These are phyloP conservation scores for Golovinomyces cichoracearum DNA, from an alignment of 2,329 filamentous ascomycete species.

Conservation along the genomic window DNA sequence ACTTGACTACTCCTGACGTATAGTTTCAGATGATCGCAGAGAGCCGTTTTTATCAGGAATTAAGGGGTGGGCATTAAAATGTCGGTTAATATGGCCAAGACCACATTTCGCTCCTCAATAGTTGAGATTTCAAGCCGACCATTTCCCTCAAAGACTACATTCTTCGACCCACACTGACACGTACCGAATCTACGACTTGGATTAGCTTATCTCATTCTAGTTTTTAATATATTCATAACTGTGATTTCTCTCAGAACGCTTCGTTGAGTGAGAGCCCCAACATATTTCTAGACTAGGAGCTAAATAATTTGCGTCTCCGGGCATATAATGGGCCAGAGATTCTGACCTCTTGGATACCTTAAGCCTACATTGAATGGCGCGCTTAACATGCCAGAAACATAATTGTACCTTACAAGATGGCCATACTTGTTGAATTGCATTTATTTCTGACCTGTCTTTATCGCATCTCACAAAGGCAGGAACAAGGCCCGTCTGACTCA, in stretches of 20 bases:
- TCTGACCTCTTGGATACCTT: not conserved
- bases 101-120: not conserved
- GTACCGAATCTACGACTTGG: not conserved
- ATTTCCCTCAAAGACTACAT: not conserved
- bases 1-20: not conserved
- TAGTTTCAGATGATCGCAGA: not conserved
- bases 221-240: not conserved
- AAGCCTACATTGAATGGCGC: not conserved
- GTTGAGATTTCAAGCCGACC: not conserved
- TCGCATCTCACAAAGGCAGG: not conserved
- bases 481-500: not conserved
- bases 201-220: not conserved
- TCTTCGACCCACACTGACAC: not conserved
- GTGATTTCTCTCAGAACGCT: not conserved
- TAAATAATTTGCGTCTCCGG: not conserved
- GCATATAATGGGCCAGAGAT: not conserved
- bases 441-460: not conserved
- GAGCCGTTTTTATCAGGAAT: not conserved
- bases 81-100: not conserved
- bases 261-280: not conserved
- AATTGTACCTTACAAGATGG: not conserved
- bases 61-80: not conserved
- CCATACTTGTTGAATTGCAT: not conserved
- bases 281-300: not conserved
- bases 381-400: not conserved